These are phyloP conservation scores for Hura crepitans DNA, from an alignment of 441 rosid species.

Conservation along the genomic window DNA sequence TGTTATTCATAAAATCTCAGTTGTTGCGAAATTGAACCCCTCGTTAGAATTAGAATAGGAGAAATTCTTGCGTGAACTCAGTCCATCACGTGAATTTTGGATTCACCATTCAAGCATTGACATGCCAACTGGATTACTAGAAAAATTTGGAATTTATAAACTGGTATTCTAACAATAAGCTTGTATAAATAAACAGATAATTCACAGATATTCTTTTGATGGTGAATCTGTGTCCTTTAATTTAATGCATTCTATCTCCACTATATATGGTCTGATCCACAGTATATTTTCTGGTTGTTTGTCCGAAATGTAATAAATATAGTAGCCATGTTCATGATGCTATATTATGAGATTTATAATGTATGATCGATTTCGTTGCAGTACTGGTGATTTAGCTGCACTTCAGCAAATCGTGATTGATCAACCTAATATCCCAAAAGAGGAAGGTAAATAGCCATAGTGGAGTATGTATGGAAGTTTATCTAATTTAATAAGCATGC, in stretches of 20 bases:
- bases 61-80: too few relatives aligned
- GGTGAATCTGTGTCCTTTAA: too few relatives aligned
- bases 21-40: too few relatives aligned
- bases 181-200: too few relatives aligned
- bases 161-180: too few relatives aligned
- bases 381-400: slow-evolving; percentile 50
- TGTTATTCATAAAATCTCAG: neutral
- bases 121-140: too few relatives aligned
- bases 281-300: neutral
- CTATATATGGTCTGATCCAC: too few relatives aligned
- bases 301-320: neutral
- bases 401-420: slow-evolving; percentile 69
- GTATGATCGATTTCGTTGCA: slow-evolving; percentile 28
- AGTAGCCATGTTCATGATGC: neutral
- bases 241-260: neutral
- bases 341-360: neutral
- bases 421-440: slow-evolving; percentile 68
- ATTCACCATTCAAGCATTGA: too few relatives aligned
- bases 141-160: too few relatives aligned
- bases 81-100: too few relatives aligned
- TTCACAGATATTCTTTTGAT: too few relatives aligned
- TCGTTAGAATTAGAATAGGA: too few relatives aligned
- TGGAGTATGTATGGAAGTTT: neutral
- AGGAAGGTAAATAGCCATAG: slow-evolving; percentile 49
- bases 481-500: neutral